These are phyloP conservation scores for Xylariaceae sp. DNA, from an alignment of 2,329 filamentous ascomycete species.

Conservation along the genomic window DNA sequence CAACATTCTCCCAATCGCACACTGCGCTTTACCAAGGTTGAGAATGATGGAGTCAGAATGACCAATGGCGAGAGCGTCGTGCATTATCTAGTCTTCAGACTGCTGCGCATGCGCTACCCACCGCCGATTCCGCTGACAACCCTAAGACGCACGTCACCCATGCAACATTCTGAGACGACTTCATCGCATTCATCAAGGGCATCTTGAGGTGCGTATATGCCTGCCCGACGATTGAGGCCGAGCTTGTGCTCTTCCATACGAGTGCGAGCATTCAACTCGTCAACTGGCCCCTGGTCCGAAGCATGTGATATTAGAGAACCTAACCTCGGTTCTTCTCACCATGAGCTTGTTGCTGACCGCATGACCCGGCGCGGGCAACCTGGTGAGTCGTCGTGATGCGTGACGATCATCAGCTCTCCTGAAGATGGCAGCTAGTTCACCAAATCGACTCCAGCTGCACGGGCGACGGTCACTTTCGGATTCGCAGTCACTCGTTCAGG, in stretches of 20 bases:
- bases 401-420: background rate
- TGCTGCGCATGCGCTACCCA: background rate
- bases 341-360: conserved; percentile 4
- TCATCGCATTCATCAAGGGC: background rate
- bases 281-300: conserved; percentile 4
- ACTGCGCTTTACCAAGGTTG: background rate
- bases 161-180: conserved; percentile 4
- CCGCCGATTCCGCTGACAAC: background rate
- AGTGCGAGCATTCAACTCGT: background rate
- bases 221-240: conserved; percentile 2
- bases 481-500: conserved; percentile 1
- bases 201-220: conserved; percentile 5
- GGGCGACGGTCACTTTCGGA: background rate
- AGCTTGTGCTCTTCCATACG: conserved; percentile 1
- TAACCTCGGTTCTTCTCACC: conserved; percentile 1
- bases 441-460: conserved; percentile 3
- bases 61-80: background rate
- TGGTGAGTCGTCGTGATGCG: conserved; percentile 1
- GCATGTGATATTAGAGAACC: background rate
- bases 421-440: conserved; percentile 5
- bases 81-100: background rate
- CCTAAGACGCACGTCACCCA: background rate
- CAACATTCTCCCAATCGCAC: background rate
- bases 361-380: background rate
- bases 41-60: background rate